phyloP scores from a whole-genome alignment of 768 basidiomycete species.

The Russula ochroleuca region DNA sequence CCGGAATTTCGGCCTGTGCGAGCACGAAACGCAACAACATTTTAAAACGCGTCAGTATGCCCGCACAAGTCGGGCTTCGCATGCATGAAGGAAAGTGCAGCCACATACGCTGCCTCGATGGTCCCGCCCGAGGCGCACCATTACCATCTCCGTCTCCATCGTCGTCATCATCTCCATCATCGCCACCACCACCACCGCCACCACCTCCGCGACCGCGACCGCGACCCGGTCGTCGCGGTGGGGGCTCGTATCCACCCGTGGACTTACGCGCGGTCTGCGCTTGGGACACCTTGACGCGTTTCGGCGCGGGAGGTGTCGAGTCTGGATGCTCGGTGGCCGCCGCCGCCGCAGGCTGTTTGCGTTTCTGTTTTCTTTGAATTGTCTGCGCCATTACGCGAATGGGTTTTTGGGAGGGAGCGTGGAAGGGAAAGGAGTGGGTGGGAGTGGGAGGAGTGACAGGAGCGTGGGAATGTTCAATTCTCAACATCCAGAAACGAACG shows the following conservation, averaged over 20 bases:
- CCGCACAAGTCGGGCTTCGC: neutral
- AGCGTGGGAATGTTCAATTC: conserved; percentile 27
- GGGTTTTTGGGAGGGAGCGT: neutral
- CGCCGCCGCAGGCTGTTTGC: conserved; percentile 16
- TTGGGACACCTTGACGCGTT: conserved; percentile 41
- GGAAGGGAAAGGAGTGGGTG: neutral
- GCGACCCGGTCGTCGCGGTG: neutral
- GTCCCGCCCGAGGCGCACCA: conserved; percentile 17
- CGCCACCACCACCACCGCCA: conserved; percentile 3
- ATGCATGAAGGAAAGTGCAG: neutral
- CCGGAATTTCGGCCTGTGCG: conserved; percentile 17
- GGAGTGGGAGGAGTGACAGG: conserved; percentile 11
- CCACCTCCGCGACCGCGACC: neutral
- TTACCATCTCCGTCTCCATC: neutral
- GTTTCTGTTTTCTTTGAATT: conserved; percentile 56
- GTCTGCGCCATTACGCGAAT: conserved; percentile 57
- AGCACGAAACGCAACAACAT: too few relatives aligned
- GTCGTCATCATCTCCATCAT: neutral
- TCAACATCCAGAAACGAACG: conserved; percentile 20
- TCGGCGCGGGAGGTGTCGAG: conserved; percentile 42
- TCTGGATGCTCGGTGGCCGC: conserved; percentile 33
- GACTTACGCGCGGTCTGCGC: conserved; percentile 75
- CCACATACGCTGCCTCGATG: conserved; percentile 21
- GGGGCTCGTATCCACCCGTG: conserved; percentile 49
- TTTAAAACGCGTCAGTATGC: conserved; percentile 5